These are phyloP conservation scores for Hypoxylon rubiginosum DNA, from an alignment of 2,329 filamentous ascomycete species.

Conservation along the genomic window DNA sequence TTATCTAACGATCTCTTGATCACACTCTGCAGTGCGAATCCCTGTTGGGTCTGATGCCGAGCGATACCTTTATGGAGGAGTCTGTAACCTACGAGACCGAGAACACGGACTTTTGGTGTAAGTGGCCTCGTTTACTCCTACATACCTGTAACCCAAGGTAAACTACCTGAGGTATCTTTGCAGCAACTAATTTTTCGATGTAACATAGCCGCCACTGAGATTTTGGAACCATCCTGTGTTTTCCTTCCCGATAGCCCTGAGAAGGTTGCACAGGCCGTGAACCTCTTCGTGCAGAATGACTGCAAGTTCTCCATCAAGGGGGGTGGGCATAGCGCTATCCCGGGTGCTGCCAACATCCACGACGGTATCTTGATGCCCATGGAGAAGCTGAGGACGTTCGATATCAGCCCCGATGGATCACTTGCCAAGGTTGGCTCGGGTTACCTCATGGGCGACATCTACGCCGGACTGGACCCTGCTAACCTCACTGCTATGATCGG, in stretches of 20 bases:
- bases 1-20: conserved; percentile 1
- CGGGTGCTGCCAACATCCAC: conserved; percentile 36
- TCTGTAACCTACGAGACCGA: conserved; percentile 2
- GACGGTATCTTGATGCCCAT: conserved; percentile 34
- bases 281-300: conserved; percentile 22
- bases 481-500: conserved; percentile 29
- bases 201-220: conserved; percentile 13
- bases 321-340: conserved; percentile 34
- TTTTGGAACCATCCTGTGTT: conserved; percentile 11
- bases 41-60: neutral
- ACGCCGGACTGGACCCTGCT: conserved; percentile 24
- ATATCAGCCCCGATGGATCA: conserved; percentile 16
- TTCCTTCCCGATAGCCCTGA: conserved; percentile 18
- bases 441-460: conserved; percentile 23
- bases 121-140: neutral
- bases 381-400: conserved; percentile 23
- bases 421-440: conserved; percentile 28
- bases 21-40: conserved; percentile 1
- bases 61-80: conserved; percentile 2
- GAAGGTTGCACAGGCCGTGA: conserved; percentile 20
- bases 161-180: neutral
- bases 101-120: conserved; percentile 21
- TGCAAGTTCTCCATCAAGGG: conserved; percentile 34
- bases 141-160: neutral
- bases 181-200: neutral